Conservation (phyloP, 2,329 filamentous ascomycete species). For the Fusarium sp. region DNA sequence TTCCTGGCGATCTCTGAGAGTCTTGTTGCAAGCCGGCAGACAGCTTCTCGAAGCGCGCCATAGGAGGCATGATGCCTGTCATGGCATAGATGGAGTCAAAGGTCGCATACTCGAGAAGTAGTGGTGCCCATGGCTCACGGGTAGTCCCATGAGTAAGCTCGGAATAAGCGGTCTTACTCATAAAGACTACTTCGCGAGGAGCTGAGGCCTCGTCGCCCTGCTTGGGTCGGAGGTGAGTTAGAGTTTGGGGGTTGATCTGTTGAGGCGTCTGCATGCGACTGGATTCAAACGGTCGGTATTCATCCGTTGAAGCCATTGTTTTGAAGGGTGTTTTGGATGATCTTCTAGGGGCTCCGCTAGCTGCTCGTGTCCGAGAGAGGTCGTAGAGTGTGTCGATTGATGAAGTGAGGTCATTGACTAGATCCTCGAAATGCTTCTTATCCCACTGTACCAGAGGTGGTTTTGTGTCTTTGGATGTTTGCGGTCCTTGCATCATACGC, state of each 20-base stretch:
- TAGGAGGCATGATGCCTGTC: slow-evolving; percentile 73
- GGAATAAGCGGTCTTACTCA: slow-evolving; percentile 65
- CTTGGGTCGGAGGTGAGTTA: slow-evolving; percentile 63
- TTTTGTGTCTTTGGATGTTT: slow-evolving; percentile 66
- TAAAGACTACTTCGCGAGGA: slow-evolving; percentile 62
- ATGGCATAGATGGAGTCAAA: slow-evolving; percentile 73
- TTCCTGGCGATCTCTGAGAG: slow-evolving; percentile 63
- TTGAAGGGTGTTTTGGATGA: slow-evolving; percentile 54
- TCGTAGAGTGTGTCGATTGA: slow-evolving; percentile 86
- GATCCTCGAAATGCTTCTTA: slow-evolving; percentile 79
- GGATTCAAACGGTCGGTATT: slow-evolving; percentile 67
- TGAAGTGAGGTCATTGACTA: slow-evolving; percentile 79
- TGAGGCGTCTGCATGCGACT: slow-evolving; percentile 72
- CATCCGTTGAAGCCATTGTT: slow-evolving; percentile 57
- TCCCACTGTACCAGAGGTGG: slow-evolving; percentile 72
- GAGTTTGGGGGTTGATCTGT: slow-evolving; percentile 67
- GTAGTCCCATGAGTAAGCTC: slow-evolving; percentile 60
- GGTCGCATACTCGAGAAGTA: slow-evolving; percentile 79
- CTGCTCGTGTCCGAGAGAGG: slow-evolving; percentile 74
- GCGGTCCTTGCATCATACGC: slow-evolving; percentile 56
- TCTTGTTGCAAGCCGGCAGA: slow-evolving; percentile 69
- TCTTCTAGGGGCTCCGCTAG: slow-evolving; percentile 54
- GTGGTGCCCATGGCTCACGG: slow-evolving; percentile 63
- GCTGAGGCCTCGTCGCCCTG: slow-evolving; percentile 53
- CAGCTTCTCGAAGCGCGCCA: slow-evolving; percentile 74